A percentile compares a stretch with the other conserved stretches of the same genome.
These are phyloP conservation scores for Zhuliangozyma parablackwelliae DNA, from an alignment of 1,139 yeast genomes.

Conservation along the genomic window DNA sequence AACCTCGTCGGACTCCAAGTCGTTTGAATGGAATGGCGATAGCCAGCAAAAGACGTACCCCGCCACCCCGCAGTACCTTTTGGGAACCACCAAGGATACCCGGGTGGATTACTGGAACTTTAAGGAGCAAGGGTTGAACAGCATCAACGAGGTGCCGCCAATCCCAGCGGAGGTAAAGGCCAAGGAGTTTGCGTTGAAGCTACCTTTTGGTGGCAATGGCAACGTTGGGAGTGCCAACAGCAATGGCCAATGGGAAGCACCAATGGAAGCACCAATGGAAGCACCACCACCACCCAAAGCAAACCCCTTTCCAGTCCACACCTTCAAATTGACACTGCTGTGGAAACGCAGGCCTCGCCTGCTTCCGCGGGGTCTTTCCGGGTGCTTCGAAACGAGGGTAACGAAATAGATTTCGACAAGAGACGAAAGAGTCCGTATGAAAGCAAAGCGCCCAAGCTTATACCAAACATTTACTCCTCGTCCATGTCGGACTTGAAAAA, in stretches of 20 bases:
- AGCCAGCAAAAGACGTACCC: slow-evolving; percentile 42
- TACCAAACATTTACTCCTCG: slow-evolving; percentile 41
- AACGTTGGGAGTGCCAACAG: too few relatives aligned
- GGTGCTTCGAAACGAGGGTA: slow-evolving; percentile 48
- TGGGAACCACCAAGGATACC: slow-evolving; percentile 36
- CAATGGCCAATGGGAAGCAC: too few relatives aligned
- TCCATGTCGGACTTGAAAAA: slow-evolving; percentile 30
- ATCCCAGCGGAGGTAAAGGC: slow-evolving; percentile 4
- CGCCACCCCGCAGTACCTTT: slow-evolving; percentile 57
- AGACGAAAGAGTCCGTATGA: slow-evolving; percentile 73
- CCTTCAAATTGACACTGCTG: slow-evolving; percentile 27
- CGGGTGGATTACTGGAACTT: slow-evolving; percentile 58
- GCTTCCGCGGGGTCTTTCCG: slow-evolving; percentile 41
- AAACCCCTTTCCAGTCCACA: slow-evolving; percentile 22
- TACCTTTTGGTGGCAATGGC: slow-evolving; percentile 9
- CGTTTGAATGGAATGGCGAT: slow-evolving; percentile 40
- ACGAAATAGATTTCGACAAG: slow-evolving; percentile 79
- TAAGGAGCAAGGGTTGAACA: slow-evolving; percentile 37
- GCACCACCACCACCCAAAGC: slow-evolving; percentile 3
- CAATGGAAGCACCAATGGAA: background rate
- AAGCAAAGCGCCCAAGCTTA: slow-evolving; percentile 37
- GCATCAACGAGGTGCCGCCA: slow-evolving; percentile 12
- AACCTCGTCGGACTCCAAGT: slow-evolving; percentile 45
- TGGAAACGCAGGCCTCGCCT: slow-evolving; percentile 5
- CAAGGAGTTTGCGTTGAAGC: slow-evolving; percentile 9